A percentile compares a stretch with the other conserved stretches of the same genome.
Conservation (phyloP, 208 protist species). For the Herpetomonas tarakana region DNA sequence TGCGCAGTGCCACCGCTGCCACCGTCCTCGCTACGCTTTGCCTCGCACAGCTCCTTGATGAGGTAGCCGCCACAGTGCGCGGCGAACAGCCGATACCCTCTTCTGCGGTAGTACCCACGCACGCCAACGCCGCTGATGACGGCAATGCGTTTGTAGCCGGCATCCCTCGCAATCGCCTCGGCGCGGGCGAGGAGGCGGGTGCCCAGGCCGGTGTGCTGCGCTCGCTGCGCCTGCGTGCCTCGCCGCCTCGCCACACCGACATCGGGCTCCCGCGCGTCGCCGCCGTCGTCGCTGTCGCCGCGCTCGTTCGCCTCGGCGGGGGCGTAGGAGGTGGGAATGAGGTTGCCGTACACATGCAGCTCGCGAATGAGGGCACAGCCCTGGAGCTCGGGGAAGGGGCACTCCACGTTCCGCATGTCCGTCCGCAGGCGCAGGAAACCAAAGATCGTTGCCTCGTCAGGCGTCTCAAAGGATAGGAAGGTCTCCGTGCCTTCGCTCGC, state of each 20-base stretch:
- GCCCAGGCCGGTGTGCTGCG: slow-evolving; percentile 97
- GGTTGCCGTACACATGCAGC: slow-evolving; percentile 95
- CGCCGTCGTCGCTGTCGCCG: neutral
- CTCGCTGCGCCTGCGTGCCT: slow-evolving; percentile 50
- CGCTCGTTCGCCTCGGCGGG: too few relatives aligned
- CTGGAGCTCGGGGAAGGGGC: slow-evolving; percentile 93
- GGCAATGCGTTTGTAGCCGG: slow-evolving; percentile 90
- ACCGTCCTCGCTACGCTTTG: too few relatives aligned
- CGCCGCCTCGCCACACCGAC: neutral
- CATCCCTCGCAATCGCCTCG: slow-evolving; percentile 92
- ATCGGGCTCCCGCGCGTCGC: slow-evolving; percentile 5
- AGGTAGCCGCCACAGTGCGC: slow-evolving; percentile 56
- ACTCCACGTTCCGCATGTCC: slow-evolving; percentile 76
- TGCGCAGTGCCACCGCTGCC: too few relatives aligned
- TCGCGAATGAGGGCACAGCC: slow-evolving; percentile 95
- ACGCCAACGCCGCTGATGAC: slow-evolving; percentile 98
- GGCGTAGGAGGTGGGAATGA: slow-evolving; percentile 47
- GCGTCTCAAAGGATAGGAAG: slow-evolving; percentile 79
- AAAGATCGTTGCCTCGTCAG: slow-evolving; percentile 63
- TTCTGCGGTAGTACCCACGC: slow-evolving; percentile 96
- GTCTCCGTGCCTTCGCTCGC: slow-evolving; percentile 71
- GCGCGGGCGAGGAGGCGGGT: slow-evolving; percentile 96
- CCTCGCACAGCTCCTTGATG: slow-evolving; percentile 64
- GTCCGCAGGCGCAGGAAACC: slow-evolving; percentile 81
- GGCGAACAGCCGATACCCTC: slow-evolving; percentile 88